These are phyloP conservation scores for Dalbergia oliveri DNA, from an alignment of 306 rosid genomes.

Conservation along the genomic window DNA sequence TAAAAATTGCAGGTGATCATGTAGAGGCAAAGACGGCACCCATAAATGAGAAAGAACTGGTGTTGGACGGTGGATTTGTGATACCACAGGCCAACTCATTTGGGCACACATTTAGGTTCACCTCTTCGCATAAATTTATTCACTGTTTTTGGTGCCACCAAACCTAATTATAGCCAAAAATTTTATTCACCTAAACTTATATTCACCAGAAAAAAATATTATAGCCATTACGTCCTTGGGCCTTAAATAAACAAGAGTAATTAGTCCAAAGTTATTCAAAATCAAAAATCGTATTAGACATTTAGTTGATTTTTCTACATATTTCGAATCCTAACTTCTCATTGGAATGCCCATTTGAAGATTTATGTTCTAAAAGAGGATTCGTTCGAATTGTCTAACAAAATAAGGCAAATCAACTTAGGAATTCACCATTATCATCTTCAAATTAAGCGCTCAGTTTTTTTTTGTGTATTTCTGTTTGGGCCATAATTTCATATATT, in stretches of 20 bases:
- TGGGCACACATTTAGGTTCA: constrained; percentile 84
- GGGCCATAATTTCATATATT: not conserved
- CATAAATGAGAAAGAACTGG: constrained; percentile 60
- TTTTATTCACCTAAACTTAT: no score
- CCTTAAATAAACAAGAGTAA: not conserved
- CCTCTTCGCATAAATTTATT: constrained; percentile 24
- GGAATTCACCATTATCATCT: no score
- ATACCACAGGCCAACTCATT: constrained; percentile 75
- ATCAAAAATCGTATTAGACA: no score
- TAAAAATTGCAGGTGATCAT: constrained; percentile 56
- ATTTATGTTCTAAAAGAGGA: not conserved
- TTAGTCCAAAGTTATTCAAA: no score
- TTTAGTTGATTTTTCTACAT: no score
- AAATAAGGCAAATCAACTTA: not conserved
- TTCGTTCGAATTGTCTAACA: not conserved
- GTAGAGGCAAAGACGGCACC: constrained; percentile 53
- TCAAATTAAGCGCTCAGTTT: no score
- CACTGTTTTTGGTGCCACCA: constrained; percentile 2
- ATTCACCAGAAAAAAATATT: not conserved
- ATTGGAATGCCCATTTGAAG: not conserved
- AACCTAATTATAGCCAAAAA: not conserved
- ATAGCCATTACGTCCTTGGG: not conserved
- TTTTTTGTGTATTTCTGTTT: not conserved
- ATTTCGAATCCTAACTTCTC: no score
- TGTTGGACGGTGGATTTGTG: constrained; percentile 68